Conservation (phyloP, 2,329 filamentous ascomycete genomes). For the Botrytis medusae region DNA sequence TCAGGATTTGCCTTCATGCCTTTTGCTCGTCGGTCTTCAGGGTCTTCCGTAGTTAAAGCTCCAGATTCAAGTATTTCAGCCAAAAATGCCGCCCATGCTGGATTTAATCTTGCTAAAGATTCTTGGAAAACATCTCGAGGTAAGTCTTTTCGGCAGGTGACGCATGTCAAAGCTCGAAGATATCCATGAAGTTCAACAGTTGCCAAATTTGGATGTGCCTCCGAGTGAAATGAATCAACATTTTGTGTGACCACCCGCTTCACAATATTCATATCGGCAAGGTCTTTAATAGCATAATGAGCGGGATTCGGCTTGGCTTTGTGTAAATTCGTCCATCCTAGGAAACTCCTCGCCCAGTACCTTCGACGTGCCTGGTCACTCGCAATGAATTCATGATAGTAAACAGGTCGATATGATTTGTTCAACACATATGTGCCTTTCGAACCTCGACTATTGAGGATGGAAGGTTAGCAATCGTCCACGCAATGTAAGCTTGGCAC, state of each 20-base stretch:
- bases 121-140: constrained; percentile 73
- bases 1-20: constrained; percentile 88
- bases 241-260: constrained; percentile 88
- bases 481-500: constrained; percentile 3
- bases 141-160: constrained; percentile 72
- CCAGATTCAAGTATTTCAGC: constrained; percentile 69
- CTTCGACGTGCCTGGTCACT: constrained; percentile 68
- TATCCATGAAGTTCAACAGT: constrained; percentile 92
- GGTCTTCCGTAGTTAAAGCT: constrained; percentile 75
- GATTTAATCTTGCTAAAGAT: constrained; percentile 76
- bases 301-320: constrained; percentile 76
- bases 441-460: constrained; percentile 49
- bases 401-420: constrained; percentile 86
- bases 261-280: constrained; percentile 72
- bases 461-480: constrained; percentile 14
- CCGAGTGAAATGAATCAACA: constrained; percentile 88
- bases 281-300: constrained; percentile 72
- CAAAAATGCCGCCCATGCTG: constrained; percentile 78
- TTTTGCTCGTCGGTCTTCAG: constrained; percentile 62
- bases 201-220: constrained; percentile 69
- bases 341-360: constrained; percentile 93
- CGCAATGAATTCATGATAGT: constrained; percentile 82
- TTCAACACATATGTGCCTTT: constrained; percentile 93
- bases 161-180: constrained; percentile 76
- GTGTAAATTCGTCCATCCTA: constrained; percentile 84